Conservation (phyloP, 176 grass and related monocot genomes). For the Paspalum vaginatum region DNA sequence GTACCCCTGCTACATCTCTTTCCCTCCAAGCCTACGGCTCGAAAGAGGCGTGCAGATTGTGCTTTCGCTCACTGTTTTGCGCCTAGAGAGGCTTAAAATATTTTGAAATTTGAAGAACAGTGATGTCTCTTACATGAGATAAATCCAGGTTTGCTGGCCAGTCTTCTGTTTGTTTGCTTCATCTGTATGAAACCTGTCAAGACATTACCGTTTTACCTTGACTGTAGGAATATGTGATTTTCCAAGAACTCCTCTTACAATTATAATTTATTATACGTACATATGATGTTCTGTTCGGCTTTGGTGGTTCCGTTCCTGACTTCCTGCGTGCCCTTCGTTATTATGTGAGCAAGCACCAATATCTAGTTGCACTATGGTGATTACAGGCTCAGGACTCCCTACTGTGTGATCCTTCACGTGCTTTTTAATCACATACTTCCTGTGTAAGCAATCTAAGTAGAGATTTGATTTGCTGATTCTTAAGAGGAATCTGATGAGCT, state of each 20-base stretch:
- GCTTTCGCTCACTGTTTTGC: background rate
- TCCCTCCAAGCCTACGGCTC: too few species aligned
- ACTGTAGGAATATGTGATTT: background rate
- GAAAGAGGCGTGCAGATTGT: background rate
- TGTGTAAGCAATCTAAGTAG: too few species aligned
- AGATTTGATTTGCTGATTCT: background rate
- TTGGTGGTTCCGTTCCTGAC: background rate
- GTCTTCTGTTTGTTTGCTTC: conserved; percentile 31
- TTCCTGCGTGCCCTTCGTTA: background rate
- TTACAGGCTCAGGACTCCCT: background rate
- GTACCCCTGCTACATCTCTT: too few species aligned
- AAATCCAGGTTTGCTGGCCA: conserved; percentile 9
- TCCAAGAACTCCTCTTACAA: background rate
- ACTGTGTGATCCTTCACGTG: too few species aligned
- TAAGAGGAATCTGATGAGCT: background rate
- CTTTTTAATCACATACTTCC: too few species aligned
- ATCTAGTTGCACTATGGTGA: background rate
- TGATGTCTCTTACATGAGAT: background rate
- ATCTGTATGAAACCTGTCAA: conserved; percentile 29
- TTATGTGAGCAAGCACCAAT: background rate
- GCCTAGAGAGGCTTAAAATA: background rate
- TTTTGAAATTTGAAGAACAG: conserved; percentile 22
- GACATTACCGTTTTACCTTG: background rate
- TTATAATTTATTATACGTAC: conserved; percentile 27
- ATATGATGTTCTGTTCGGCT: background rate